phyloP scores from a whole-genome alignment of 306 rosid species.

The Mimosa bimucronata region DNA sequence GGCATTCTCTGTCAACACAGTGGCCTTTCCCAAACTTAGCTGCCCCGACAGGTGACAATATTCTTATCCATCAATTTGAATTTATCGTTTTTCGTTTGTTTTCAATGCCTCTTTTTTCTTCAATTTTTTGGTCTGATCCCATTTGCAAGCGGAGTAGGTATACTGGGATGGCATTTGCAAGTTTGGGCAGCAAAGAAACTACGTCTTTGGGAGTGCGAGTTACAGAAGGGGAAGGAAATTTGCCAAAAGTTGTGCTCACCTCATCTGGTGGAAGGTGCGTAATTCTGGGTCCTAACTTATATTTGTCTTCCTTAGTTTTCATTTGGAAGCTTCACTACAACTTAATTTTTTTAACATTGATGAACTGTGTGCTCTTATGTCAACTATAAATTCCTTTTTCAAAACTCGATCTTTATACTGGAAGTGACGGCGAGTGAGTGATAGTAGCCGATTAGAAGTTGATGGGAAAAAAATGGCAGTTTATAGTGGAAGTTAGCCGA shows the following conservation, averaged over 20 bases:
- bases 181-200: slow-evolving; percentile 49
- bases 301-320: background rate
- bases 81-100: background rate
- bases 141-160: slow-evolving; percentile 35
- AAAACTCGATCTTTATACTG: slow-evolving; percentile 7
- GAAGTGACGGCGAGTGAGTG: too few relatives aligned
- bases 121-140: background rate
- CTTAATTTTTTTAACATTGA: background rate
- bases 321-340: background rate
- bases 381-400: background rate
- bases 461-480: background rate
- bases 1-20: slow-evolving; percentile 53
- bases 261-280: slow-evolving; percentile 79
- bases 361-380: background rate
- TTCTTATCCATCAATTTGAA: background rate
- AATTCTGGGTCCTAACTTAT: background rate
- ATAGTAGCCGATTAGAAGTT: background rate
- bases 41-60: slow-evolving; percentile 53
- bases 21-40: slow-evolving; percentile 46
- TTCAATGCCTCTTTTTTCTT: background rate
- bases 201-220: slow-evolving; percentile 57
- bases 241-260: slow-evolving; percentile 80
- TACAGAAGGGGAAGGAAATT: slow-evolving; percentile 83
- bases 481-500: background rate
- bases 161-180: slow-evolving; percentile 63